Evolutionary conservation across 2,329 filamentous ascomycete genomes (phyloP), one percentile per base, ranked within the genome.

Genomic region (Aspergillus unguis): DNA sequence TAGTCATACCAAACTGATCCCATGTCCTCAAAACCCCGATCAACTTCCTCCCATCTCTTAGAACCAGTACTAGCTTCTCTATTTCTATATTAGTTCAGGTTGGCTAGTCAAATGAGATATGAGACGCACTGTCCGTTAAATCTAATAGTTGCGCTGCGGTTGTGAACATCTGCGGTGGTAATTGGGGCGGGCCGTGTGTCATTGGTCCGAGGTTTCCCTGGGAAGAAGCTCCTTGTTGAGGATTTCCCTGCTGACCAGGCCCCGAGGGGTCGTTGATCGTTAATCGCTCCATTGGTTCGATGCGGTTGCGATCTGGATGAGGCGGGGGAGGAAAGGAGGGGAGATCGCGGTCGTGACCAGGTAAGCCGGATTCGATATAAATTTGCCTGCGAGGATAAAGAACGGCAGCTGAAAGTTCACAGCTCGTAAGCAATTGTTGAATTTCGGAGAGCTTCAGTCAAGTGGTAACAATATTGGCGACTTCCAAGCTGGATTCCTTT

Each of bases 131-230:
- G 77, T 99, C 94, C 64, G 94, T 97, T 66, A 99, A 81, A 71
- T 99, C 94, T 54, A 99, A 79, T 54, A 99, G 79, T 77, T 97
- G 94, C 50, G 94, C 92, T 31, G 94, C 94, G 31, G 94, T 99
- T 17, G 94, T 95, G 76, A 99, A 99, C 87, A 97, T 96, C 78
- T 99, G 92, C 54, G 92, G 92, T 10, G 76, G 76, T 51, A 79
- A 66, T 60, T 79, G 76, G 25, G 76, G 75, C 11, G 73, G 71
- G 3, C 74, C 75, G 42, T 71, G 68, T 23, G 62, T 60, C 57
- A 63, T 59, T 31, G 66, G 62, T 10, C 65, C 67, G 35, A 68
- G 61, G 31, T 46, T 46, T 11, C 44, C 43, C 44, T 69, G 64
- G 44, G 60, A 58, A 11, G 62, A 51, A 11, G 60, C 62, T 44